These are phyloP conservation scores for Phialophora macrospora DNA, from an alignment of 2,329 filamentous ascomycete genomes.

Conservation along the genomic window DNA sequence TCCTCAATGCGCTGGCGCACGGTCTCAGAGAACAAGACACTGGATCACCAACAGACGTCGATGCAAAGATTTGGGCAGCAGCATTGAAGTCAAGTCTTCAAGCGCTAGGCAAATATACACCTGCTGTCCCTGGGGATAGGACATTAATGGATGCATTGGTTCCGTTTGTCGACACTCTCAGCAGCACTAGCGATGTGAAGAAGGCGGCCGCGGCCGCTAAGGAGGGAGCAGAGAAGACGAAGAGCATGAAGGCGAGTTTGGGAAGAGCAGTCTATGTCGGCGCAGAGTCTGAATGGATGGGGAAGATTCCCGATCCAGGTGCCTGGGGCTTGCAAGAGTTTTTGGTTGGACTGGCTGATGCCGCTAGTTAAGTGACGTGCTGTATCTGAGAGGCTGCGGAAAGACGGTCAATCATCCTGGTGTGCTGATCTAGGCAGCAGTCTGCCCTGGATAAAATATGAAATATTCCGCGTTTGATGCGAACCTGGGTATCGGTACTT, in stretches of 20 bases:
- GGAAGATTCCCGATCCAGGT: conserved; percentile 75
- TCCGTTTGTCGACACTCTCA: conserved; percentile 79
- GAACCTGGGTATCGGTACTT: conserved; percentile 5
- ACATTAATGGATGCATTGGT: conserved; percentile 88
- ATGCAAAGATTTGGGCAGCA: conserved; percentile 62
- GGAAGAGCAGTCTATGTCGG: conserved; percentile 84
- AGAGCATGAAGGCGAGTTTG: conserved; percentile 87
- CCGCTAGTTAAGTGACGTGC: conserved; percentile 38
- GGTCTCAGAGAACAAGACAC: conserved; percentile 63
- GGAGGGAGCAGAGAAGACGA: conserved; percentile 79
- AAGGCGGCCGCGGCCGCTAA: conserved; percentile 76
- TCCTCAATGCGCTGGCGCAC: conserved; percentile 81
- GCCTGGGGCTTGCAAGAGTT: conserved; percentile 83
- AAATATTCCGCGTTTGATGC: not conserved
- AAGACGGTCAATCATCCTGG: not conserved
- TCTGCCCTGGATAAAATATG: not conserved
- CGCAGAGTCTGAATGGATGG: conserved; percentile 65
- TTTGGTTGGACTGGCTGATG: conserved; percentile 74
- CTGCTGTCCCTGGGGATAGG: conserved; percentile 84
- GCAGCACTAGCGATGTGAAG: conserved; percentile 67
- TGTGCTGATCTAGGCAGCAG: conserved; percentile 4
- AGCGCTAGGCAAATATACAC: conserved; percentile 80
- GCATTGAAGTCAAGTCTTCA: conserved; percentile 74
- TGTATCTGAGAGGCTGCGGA: not conserved
- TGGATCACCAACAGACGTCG: conserved; percentile 52